Evolutionary conservation across 495 filamentous ascomycete species (phyloP), one percentile per base, ranked within the genome.

Genomic region (Neurospora sp.): DNA sequence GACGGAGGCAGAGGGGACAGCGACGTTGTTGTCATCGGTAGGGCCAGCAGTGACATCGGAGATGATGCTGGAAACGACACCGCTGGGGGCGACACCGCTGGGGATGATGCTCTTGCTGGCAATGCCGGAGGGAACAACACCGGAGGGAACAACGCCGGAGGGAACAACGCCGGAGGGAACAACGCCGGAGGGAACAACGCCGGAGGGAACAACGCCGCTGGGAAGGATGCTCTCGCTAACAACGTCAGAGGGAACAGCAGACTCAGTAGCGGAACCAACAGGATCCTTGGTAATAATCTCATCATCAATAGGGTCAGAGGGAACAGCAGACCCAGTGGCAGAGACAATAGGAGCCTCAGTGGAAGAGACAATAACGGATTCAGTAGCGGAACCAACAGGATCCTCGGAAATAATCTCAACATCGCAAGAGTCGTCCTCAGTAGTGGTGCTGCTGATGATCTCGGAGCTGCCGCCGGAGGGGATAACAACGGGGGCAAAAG

Each of bases 381-480:
- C 35, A 37, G 35, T 37, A 37, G 35, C 5, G 35, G 35, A 37
- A 37, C 35, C 35, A 37, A 37, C 5, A 37, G 35, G 35, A 37
- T 37, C 35, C 44, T 69, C 66, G 14, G 68, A 69, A 35, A 12
- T 40, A 14, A 18, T 69, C 31, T 69, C 31, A n/a, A n/a, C 38
- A 1, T 72, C 73, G 70, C 73, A 74, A 22, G 42, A 37, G 9
- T 75, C 74, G 11, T 74, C 74, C 3, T 74, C 71, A 12, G 46
- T 18, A 12, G 73, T n/a, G 22, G 74, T 71, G 39, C 27, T 42
- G 22, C 35, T 70, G 72, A 46, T 8, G 53, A 66, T 35, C 53
- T 18, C 27, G 31, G 27, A 66, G 53, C 70, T 37, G 70, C 12
- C 44, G 5, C 38, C 42, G 35, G 31, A 35, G 31, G 71, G 44